A percentile compares a stretch with the other conserved stretches of the same genome.
These are phyloP conservation scores for Pleoardoris graminearum DNA, from an alignment of 2,329 filamentous ascomycete genomes.

Conservation along the genomic window DNA sequence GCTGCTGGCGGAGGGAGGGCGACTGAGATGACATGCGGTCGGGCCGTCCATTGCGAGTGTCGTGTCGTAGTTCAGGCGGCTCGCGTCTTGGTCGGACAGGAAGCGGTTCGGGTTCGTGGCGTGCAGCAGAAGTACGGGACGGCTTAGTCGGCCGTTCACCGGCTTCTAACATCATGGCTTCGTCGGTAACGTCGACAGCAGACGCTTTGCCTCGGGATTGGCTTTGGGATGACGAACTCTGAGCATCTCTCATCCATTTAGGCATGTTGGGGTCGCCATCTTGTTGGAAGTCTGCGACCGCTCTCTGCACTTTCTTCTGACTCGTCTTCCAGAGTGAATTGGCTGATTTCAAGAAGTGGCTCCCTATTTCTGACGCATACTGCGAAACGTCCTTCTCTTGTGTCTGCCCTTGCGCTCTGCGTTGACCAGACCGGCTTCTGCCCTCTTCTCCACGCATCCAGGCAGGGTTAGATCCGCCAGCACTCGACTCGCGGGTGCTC, in stretches of 20 bases:
- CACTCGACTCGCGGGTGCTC: slow-evolving; percentile 36
- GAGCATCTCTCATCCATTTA: slow-evolving; percentile 89
- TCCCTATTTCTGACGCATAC: slow-evolving; percentile 79
- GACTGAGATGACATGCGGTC: slow-evolving; percentile 47
- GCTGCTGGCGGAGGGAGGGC: slow-evolving; percentile 42
- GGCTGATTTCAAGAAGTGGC: slow-evolving; percentile 85
- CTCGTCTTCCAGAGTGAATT: slow-evolving; percentile 94
- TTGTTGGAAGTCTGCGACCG: slow-evolving; percentile 79
- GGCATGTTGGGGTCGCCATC: slow-evolving; percentile 80
- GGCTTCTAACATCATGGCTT: slow-evolving; percentile 77
- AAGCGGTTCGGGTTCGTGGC: slow-evolving; percentile 27
- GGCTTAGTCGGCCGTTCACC: slow-evolving; percentile 59
- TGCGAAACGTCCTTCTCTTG: slow-evolving; percentile 76
- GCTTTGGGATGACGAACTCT: slow-evolving; percentile 35
- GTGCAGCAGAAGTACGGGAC: slow-evolving; percentile 30
- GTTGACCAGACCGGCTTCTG: slow-evolving; percentile 53
- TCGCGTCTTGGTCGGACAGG: slow-evolving; percentile 31
- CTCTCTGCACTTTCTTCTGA: slow-evolving; percentile 90
- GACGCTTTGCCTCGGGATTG: slow-evolving; percentile 23
- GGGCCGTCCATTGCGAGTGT: slow-evolving; percentile 32
- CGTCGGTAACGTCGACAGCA: slow-evolving; percentile 48
- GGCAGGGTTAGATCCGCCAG: slow-evolving; percentile 53
- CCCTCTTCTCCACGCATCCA: slow-evolving; percentile 66
- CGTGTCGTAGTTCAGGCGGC: slow-evolving; percentile 16
- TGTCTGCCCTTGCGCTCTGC: slow-evolving; percentile 56